These are phyloP conservation scores for Begonia peltatifolia DNA, from an alignment of 306 rosid species.

Conservation along the genomic window DNA sequence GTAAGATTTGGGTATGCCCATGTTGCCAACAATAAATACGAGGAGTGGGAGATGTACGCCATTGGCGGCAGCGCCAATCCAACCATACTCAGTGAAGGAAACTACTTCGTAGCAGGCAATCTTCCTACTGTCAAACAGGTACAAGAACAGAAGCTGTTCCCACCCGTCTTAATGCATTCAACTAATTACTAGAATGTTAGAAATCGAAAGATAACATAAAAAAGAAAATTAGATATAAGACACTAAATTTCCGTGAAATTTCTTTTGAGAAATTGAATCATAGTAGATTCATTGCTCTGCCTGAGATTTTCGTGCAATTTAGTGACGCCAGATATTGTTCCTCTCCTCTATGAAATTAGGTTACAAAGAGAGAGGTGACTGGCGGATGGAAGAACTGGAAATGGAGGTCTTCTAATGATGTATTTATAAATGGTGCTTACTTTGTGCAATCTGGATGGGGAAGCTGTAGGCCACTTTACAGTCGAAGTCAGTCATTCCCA, in stretches of 20 bases:
- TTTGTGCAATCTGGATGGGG: conserved; percentile 90
- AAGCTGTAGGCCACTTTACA: conserved; percentile 54
- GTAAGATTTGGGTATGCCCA: conserved; percentile 86
- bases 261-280: too few relatives aligned
- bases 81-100: conserved; percentile 80
- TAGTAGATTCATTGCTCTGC: too few relatives aligned
- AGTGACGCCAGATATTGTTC: too few relatives aligned
- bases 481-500: conserved; percentile 35
- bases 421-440: conserved; percentile 65
- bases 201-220: too few relatives aligned
- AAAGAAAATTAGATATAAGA: too few relatives aligned
- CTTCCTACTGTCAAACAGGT: conserved; percentile 35
- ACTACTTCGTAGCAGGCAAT: conserved; percentile 41
- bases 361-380: conserved; percentile 51
- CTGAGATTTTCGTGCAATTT: too few relatives aligned
- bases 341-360: conserved; percentile 5
- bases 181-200: too few relatives aligned
- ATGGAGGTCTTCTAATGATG: conserved; percentile 79
- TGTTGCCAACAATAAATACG: conserved; percentile 67
- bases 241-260: too few relatives aligned
- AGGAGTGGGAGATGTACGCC: conserved; percentile 77
- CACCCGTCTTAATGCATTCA: too few relatives aligned
- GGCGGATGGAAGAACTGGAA: conserved; percentile 54
- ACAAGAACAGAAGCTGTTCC: not conserved
- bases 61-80: conserved; percentile 83